Percentiles rank a stretch among this genome's conserved stretches.
phyloP scores from a whole-genome alignment of 2,329 filamentous ascomycete species.

The Aspergillus ibericus region DNA sequence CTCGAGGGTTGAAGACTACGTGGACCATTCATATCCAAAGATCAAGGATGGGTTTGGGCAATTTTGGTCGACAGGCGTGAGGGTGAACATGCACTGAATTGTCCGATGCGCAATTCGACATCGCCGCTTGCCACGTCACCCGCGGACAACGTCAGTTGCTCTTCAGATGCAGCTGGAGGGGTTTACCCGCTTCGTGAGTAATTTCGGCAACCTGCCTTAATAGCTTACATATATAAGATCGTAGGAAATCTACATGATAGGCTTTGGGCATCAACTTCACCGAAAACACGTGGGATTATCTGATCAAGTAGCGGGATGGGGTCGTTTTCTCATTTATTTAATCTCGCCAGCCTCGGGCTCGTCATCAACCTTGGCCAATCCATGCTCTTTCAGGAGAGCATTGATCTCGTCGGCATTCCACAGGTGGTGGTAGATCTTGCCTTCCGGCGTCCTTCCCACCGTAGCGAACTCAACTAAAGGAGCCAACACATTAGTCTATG shows the following conservation, averaged over 20 bases:
- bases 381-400: slow-evolving; percentile 89
- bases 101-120: slow-evolving; percentile 21
- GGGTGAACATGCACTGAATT: slow-evolving; percentile 23
- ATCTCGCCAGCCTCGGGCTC: slow-evolving; percentile 60
- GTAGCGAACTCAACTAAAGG: slow-evolving; percentile 93
- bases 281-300: slow-evolving; percentile 27
- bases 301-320: slow-evolving; percentile 28
- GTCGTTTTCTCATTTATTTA: slow-evolving; percentile 34
- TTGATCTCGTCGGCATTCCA: slow-evolving; percentile 98
- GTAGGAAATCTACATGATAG: slow-evolving; percentile 14
- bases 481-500: slow-evolving; percentile 18
- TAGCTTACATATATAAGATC: slow-evolving; percentile 3
- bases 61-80: slow-evolving; percentile 18
- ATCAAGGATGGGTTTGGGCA: slow-evolving; percentile 18
- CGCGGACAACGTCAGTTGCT: slow-evolving; percentile 26
- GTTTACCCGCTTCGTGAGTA: slow-evolving; percentile 6
- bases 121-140: slow-evolving; percentile 37
- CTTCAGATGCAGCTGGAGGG: slow-evolving; percentile 21
- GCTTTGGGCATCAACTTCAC: slow-evolving; percentile 3
- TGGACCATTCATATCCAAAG: slow-evolving; percentile 27
- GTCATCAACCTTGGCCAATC: slow-evolving; percentile 79
- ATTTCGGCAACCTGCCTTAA: not conserved
- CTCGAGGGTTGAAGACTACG: slow-evolving; percentile 25
- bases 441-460: slow-evolving; percentile 89
- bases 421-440: slow-evolving; percentile 96